Evolutionary conservation across 441 rosid genomes (phyloP).

Genomic region (Aleurites moluccanus): DNA sequence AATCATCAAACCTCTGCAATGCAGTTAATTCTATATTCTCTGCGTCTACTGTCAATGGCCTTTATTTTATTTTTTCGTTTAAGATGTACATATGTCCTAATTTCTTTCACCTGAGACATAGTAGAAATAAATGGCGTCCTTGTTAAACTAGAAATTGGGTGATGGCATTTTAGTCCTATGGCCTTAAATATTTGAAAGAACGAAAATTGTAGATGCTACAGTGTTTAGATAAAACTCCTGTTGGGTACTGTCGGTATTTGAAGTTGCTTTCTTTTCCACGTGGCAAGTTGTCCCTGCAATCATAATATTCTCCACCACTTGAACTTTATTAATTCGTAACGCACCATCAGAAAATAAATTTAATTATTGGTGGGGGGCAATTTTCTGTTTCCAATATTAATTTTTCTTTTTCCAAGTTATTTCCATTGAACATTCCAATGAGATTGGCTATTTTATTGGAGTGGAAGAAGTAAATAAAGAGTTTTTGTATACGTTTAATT

Average conservation of each 20-base stretch:
- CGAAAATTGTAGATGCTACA: conserved; percentile 13
- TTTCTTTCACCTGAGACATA: not conserved
- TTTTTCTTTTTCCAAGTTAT: conserved; percentile 11
- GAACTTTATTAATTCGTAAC: conserved; percentile 19
- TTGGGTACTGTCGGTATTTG: conserved; percentile 29
- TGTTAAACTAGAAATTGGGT: not conserved
- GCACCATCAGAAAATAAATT: conserved; percentile 6
- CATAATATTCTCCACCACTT: conserved; percentile 37
- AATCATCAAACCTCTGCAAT: too few species aligned
- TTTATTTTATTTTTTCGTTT: not conserved
- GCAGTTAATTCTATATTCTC: too few species aligned
- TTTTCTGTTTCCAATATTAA: conserved; percentile 6
- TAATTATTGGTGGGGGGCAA: conserved; percentile 18
- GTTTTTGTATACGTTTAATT: not conserved
- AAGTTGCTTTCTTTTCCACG: conserved; percentile 37
- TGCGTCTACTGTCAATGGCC: not conserved
- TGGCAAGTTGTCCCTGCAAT: conserved; percentile 41
- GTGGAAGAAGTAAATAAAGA: conserved; percentile 18
- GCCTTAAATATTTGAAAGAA: conserved; percentile 3
- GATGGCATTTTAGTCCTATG: conserved; percentile 20
- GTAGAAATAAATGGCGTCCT: not conserved
- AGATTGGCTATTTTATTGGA: not conserved
- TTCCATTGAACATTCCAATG: conserved; percentile 1
- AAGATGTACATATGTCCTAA: not conserved
- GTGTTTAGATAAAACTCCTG: conserved; percentile 21